Evolutionary conservation across 192 early-diverging fungal genomes (phyloP), one percentile per base, ranked within the genome.

Genomic region (Backusella tarrabulga): DNA sequence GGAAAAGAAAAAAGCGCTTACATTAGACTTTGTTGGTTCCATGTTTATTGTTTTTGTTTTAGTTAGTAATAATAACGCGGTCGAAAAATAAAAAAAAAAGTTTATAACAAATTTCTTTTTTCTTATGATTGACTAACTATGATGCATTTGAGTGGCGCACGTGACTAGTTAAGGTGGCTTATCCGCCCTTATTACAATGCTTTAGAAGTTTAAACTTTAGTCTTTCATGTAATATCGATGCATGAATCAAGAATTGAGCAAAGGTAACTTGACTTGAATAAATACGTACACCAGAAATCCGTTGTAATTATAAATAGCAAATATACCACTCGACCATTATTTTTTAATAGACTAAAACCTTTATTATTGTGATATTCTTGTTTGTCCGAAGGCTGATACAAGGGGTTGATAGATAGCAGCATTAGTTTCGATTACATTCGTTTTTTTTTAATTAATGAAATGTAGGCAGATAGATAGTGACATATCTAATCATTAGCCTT

Each of bases 11-110:
- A 11, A 63, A 63, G 26, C 11, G 56, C 56, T 63, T 63, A 63
- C 56, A n/a, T 63, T 63, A 63, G 56, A 63, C 26, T 63, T 63
- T 63, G 56, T 63, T 26, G 56, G 56, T 63, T 63, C 56, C 56
- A 63, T 63, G 23, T 23, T 63, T 63, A 12, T 23, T 63, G 38
- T 40, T 29, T 63, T 63, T 50, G 17, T 19, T 50, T 63, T 60
- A 60, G 23, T 63, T 63, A 2, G 4, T 63, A 63, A 63, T 63
- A 7, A 14, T 63, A 63, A 63, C 56, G 56, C 56, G 56, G 56
- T 63, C 23, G 56, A 26, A 29, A 63, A 26, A 19, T 19, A n/a
- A 26, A 63, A 63, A 60, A 60, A 56, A 56, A 56, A 56, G 54
- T 56, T 56, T 56, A 56, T 56, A 32, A 23, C n/a, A 21, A 50